Base-by-base conservation (phyloP, 106 monocot species). In the Vanilla planifolia region DNA sequence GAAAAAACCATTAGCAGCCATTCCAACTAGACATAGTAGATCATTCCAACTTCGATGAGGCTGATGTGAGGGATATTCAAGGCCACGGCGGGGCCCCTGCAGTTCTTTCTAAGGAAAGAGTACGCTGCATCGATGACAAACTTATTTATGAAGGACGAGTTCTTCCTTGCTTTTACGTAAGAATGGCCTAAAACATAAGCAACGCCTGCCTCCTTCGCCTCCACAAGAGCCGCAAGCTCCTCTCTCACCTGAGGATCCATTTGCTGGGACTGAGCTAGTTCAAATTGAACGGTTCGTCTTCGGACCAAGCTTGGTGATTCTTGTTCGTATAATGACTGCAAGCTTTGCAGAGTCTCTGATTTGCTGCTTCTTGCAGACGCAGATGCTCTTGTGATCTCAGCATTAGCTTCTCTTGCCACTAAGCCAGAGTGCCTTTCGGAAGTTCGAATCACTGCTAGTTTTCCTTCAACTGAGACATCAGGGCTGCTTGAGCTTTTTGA, bases 41-140 rank as follows among this genome's bases (percentile, higher is more conserved):
- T 81, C 89, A 90, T 85, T 14, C 85, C 89, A 10, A 90, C 89
- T 65, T 90, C 89, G 28, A 90, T 85, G 3, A 90, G 69, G 27
- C 89, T 90, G 29, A 90, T 82, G 70, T 90, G 89, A 14, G 85
- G 89, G 9, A 90, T 90, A 47, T 76, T 84, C 55, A 90, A 63
- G 14, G 85, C 81, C 21, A 90, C 89, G 11, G 81, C 70, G 7
- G 89, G 89, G 1, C 85, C 81, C 50, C 91, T 68, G 67, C 82
- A 91, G 40, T 91, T 91, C 64, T 80, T 82, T 25, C 85, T 45
- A n/a, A 91, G 63, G 60, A 91, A 91, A 4, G 85, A 86, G 61
- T 85, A 91, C 15, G 73, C 86, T 10, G 79, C 79, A 61, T 91
- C 74, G 16, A 91, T 80, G 25, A 36, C 85, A 63, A 91, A 77